A percentile compares a stretch with the other conserved stretches of the same genome.
phyloP scores from a whole-genome alignment of 75 land plant species.

The Isoetes taiwanensis region DNA sequence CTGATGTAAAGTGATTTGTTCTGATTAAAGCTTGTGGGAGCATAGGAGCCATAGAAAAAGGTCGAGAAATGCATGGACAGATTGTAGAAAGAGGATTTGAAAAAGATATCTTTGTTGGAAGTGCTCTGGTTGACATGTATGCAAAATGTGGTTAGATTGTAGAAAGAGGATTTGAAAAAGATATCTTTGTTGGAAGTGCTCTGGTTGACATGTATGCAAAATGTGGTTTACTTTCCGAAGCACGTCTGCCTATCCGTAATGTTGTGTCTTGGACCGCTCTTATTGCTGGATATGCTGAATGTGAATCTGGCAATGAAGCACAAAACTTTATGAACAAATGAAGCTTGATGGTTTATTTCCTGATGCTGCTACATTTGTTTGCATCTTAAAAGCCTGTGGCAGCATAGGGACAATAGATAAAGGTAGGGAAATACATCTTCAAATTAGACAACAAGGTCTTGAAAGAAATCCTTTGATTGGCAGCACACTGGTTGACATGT shows the following conservation, averaged over 20 bases:
- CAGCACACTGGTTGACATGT: conserved; percentile 3
- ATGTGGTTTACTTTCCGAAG: background rate
- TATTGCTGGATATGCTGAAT: background rate
- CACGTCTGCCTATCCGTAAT: background rate
- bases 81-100: too few relatives aligned
- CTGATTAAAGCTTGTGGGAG: too few relatives aligned
- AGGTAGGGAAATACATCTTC: background rate
- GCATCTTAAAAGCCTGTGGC: background rate
- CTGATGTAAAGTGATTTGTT: too few relatives aligned
- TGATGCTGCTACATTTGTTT: background rate
- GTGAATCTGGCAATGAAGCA: background rate
- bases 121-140: too few relatives aligned
- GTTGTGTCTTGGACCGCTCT: background rate
- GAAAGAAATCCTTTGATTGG: background rate
- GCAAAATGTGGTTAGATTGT: too few relatives aligned
- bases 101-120: too few relatives aligned
- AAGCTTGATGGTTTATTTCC: background rate
- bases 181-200: too few relatives aligned
- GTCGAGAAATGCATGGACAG: background rate
- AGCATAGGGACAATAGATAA: background rate
- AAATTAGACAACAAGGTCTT: background rate
- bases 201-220: too few relatives aligned
- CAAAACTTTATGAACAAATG: background rate
- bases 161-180: too few relatives aligned
- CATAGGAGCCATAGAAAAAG: too few relatives aligned